Conservation (phyloP, 352 stramenopile species). For the Pythium grandisporangium region DNA sequence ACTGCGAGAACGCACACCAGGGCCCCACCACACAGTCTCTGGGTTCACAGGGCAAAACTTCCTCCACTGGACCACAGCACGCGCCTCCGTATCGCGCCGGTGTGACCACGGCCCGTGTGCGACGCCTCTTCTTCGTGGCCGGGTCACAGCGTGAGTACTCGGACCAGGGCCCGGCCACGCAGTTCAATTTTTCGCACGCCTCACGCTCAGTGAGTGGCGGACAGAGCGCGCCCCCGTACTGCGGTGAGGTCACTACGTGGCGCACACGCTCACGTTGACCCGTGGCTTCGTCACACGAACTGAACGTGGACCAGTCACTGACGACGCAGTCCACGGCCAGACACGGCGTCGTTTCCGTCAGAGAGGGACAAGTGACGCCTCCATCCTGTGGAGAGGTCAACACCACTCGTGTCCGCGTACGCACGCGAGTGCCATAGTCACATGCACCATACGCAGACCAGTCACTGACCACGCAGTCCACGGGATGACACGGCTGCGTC, state of each 20-base stretch:
- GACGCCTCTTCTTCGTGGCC: conserved; percentile 22
- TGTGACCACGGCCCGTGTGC: conserved; percentile 24
- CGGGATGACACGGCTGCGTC: conserved; percentile 18
- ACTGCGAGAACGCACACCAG: conserved; percentile 46
- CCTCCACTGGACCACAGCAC: conserved; percentile 20
- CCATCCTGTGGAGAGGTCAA: conserved; percentile 31
- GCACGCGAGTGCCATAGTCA: conserved; percentile 20
- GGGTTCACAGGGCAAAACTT: conserved; percentile 21
- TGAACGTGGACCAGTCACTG: conserved; percentile 36
- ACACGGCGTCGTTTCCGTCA: conserved; percentile 25
- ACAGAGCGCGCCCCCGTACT: conserved; percentile 31
- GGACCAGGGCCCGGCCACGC: conserved; percentile 28
- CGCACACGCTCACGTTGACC: conserved; percentile 29
- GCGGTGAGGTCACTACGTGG: conserved; percentile 11
- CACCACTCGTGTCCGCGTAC: conserved; percentile 33
- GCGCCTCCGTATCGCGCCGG: conserved; percentile 21
- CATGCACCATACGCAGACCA: conserved; percentile 39
- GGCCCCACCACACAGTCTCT: conserved; percentile 34
- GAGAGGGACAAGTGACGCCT: conserved; percentile 24
- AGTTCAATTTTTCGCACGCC: conserved; percentile 34
- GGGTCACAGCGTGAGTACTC: conserved; percentile 25
- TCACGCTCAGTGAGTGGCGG: conserved; percentile 20
- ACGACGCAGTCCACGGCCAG: conserved; percentile 34
- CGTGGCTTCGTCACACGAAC: conserved; percentile 22
- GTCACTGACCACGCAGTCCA: conserved; percentile 31